These are phyloP conservation scores for Penicillium sp. DNA, from an alignment of 2,329 filamentous ascomycete genomes.

Conservation along the genomic window DNA sequence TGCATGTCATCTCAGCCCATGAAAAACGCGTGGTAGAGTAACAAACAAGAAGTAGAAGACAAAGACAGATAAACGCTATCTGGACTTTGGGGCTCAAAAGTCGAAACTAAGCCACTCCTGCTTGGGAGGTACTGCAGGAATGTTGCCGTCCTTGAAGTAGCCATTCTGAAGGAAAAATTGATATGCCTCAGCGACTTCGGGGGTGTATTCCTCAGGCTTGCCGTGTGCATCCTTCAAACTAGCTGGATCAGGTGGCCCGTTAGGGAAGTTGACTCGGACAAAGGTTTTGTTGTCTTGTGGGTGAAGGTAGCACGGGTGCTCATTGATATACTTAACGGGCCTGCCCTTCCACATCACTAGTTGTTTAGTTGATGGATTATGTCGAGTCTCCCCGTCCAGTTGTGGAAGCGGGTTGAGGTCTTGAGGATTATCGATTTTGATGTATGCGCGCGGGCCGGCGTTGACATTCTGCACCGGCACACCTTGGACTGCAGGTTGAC, in stretches of 20 bases:
- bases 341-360: constrained; percentile 63
- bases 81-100: constrained; percentile 49
- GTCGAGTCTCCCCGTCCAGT: constrained; percentile 37
- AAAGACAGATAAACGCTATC: not conserved
- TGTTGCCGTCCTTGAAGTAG: constrained; percentile 65
- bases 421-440: constrained; percentile 27
- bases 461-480: constrained; percentile 15
- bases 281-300: constrained; percentile 55
- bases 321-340: constrained; percentile 58
- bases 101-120: constrained; percentile 73
- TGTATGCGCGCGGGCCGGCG: constrained; percentile 28
- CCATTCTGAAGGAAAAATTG: constrained; percentile 63
- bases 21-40: not conserved
- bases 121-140: constrained; percentile 76
- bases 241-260: constrained; percentile 59
- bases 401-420: constrained; percentile 38
- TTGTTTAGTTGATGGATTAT: constrained; percentile 35
- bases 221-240: constrained; percentile 52
- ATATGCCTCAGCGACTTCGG: constrained; percentile 60
- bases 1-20: not conserved
- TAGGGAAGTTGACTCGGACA: constrained; percentile 69
- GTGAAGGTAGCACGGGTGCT: constrained; percentile 52
- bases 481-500: constrained; percentile 21
- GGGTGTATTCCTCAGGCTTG: constrained; percentile 51
- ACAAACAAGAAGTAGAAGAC: not conserved